Evolutionary conservation across 306 rosid species (phyloP).

Genomic region (Carpinus fangiana): DNA sequence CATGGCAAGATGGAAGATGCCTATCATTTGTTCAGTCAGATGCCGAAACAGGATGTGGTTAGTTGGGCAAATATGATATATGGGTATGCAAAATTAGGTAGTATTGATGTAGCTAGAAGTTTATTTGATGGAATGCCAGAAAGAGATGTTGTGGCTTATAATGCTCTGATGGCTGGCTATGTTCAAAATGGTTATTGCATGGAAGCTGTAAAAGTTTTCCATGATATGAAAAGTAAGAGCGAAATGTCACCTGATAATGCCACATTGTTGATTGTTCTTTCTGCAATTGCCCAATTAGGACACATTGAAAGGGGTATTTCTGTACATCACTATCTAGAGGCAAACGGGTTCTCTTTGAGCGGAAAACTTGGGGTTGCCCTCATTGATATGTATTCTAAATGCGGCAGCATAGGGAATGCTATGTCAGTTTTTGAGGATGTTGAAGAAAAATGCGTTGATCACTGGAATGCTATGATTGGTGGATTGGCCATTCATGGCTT

Average conservation of each 20-base stretch:
- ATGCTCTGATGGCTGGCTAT: constrained; percentile 78
- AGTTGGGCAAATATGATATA: constrained; percentile 76
- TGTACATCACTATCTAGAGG: constrained; percentile 48
- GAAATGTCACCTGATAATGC: constrained; percentile 49
- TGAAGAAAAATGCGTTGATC: constrained; percentile 60
- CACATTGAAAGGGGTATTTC: constrained; percentile 49
- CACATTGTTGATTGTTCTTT: constrained; percentile 56
- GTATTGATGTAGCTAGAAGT: constrained; percentile 45
- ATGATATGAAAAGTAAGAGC: constrained; percentile 42
- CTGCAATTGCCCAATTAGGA: constrained; percentile 63
- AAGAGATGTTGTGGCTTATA: constrained; percentile 54
- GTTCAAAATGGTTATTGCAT: constrained; percentile 53
- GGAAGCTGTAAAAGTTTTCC: constrained; percentile 67
- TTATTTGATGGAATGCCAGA: constrained; percentile 72
- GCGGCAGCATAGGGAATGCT: constrained; percentile 67
- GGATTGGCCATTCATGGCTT: constrained; percentile 69
- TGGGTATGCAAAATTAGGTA: constrained; percentile 59
- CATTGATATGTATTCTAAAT: constrained; percentile 76
- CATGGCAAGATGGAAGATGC: constrained; percentile 62
- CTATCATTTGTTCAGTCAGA: constrained; percentile 39
- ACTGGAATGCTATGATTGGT: constrained; percentile 77
- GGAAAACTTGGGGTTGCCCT: constrained; percentile 69
- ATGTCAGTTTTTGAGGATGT: constrained; percentile 49
- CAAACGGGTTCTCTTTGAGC: constrained; percentile 40
- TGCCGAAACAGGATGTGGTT: constrained; percentile 55